Conservation (phyloP, 2,329 filamentous ascomycete genomes). For the Coniosporium tulheliwenetii region DNA sequence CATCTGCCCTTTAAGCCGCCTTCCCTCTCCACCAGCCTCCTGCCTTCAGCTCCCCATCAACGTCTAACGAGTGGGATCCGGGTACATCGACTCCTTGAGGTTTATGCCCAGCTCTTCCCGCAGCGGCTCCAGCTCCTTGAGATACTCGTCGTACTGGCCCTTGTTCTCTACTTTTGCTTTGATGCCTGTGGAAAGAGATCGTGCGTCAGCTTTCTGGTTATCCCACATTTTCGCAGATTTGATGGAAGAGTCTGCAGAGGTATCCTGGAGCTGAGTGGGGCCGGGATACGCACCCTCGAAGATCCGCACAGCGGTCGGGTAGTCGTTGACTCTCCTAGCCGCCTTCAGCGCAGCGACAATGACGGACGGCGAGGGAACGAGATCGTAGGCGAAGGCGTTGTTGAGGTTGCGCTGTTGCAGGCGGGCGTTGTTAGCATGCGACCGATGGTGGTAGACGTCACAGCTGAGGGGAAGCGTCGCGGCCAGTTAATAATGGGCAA, state of each 20-base stretch:
- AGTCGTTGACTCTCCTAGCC: conserved; percentile 94
- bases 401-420: conserved; percentile 90
- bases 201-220: not conserved
- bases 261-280: no score
- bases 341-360: conserved; percentile 83
- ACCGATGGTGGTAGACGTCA: no score
- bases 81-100: conserved; percentile 88
- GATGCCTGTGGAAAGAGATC: conserved; percentile 47
- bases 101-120: conserved; percentile 85
- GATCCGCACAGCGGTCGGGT: conserved; percentile 91
- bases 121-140: conserved; percentile 80
- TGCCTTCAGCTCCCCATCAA: not conserved
- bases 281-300: conserved; percentile 86
- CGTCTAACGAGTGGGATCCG: conserved; percentile 22
- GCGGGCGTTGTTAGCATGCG: no score
- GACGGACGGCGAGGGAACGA: conserved; percentile 87
- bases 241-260: no score
- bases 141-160: conserved; percentile 91
- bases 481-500: not conserved
- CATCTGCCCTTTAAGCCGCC: no score
- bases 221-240: no score
- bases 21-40: no score
- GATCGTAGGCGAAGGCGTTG: conserved; percentile 99
- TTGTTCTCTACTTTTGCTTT: conserved; percentile 99
- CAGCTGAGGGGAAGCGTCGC: no score